phyloP scores from a whole-genome alignment of 2,329 filamentous ascomycete genomes.

The Colletotrichum sp. region DNA sequence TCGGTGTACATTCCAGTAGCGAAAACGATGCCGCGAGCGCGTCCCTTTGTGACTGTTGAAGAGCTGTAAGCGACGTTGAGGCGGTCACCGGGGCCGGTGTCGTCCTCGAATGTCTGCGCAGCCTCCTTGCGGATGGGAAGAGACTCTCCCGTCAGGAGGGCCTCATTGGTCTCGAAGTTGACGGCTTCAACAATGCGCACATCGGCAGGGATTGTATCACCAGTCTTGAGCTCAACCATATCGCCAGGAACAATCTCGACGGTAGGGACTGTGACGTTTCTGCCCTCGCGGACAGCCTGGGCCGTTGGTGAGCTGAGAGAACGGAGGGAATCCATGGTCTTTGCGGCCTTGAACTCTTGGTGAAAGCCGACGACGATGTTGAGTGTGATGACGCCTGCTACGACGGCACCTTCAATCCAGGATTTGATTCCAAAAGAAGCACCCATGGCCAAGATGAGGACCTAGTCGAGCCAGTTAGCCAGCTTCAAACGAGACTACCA shows the following conservation, averaged over 20 bases:
- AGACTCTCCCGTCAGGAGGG: slow-evolving; percentile 68
- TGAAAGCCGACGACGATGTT: slow-evolving; percentile 61
- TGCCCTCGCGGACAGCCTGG: slow-evolving; percentile 46
- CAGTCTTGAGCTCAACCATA: slow-evolving; percentile 57
- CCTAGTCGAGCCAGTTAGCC: slow-evolving; percentile 32
- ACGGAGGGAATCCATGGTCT: slow-evolving; percentile 54
- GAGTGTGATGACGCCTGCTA: slow-evolving; percentile 60
- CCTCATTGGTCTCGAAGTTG: slow-evolving; percentile 73
- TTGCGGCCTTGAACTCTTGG: slow-evolving; percentile 52
- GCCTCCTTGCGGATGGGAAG: slow-evolving; percentile 62
- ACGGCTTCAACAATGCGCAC: slow-evolving; percentile 61
- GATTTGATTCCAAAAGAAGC: slow-evolving; percentile 63
- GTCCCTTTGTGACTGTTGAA: slow-evolving; percentile 66
- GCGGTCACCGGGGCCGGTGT: slow-evolving; percentile 59
- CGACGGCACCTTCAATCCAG: slow-evolving; percentile 66
- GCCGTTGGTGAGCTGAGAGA: slow-evolving; percentile 49
- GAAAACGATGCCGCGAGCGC: slow-evolving; percentile 64
- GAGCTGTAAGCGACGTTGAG: slow-evolving; percentile 69
- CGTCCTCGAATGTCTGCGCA: slow-evolving; percentile 42
- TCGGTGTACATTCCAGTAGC: slow-evolving; percentile 67
- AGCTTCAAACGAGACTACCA: no score
- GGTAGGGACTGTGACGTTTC: slow-evolving; percentile 40
- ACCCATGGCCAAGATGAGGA: slow-evolving; percentile 62
- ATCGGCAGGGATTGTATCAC: slow-evolving; percentile 68
- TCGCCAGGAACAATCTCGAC: slow-evolving; percentile 62